Evolutionary conservation across 1,139 yeast genomes (phyloP).

Genomic region (Yamadazyma friedrichii): DNA sequence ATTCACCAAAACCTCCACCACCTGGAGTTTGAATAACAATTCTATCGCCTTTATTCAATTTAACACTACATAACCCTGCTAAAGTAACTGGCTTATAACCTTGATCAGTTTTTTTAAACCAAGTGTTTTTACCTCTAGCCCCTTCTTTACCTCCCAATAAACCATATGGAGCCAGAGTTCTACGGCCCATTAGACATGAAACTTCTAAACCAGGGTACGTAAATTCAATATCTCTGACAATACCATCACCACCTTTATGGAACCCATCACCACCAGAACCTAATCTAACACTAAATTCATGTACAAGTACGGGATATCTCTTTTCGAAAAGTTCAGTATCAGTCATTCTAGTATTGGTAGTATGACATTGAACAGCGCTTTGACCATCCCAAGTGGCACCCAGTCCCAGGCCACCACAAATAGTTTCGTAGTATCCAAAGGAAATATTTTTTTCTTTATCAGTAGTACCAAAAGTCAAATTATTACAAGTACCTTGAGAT

Average conservation of each 20-base stretch:
- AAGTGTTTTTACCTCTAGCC: conserved; percentile 37
- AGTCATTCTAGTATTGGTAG: conserved; percentile 49
- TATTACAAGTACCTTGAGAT: conserved; percentile 51
- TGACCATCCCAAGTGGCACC: conserved; percentile 52
- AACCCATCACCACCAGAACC: conserved; percentile 45
- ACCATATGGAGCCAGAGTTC: conserved; percentile 47
- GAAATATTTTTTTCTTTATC: conserved; percentile 35
- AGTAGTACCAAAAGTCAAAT: conserved; percentile 47
- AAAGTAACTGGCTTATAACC: conserved; percentile 28
- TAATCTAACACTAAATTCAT: conserved; percentile 36
- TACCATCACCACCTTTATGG: conserved; percentile 47
- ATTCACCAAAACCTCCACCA: conserved; percentile 47
- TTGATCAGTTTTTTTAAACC: conserved; percentile 29
- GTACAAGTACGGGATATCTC: conserved; percentile 46
- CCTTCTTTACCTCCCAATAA: conserved; percentile 44
- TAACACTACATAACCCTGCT: conserved; percentile 45
- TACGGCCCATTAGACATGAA: conserved; percentile 46
- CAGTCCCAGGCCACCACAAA: conserved; percentile 51
- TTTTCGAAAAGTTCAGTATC: conserved; percentile 48
- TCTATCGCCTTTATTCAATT: conserved; percentile 40
- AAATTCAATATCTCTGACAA: conserved; percentile 45
- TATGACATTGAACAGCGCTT: conserved; percentile 47
- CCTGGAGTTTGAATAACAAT: conserved; percentile 46
- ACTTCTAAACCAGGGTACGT: conserved; percentile 38
- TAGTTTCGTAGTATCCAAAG: conserved; percentile 50